Base-by-base conservation (phyloP, 202 grass and related monocot genomes). In the Panicum hallii region DNA sequence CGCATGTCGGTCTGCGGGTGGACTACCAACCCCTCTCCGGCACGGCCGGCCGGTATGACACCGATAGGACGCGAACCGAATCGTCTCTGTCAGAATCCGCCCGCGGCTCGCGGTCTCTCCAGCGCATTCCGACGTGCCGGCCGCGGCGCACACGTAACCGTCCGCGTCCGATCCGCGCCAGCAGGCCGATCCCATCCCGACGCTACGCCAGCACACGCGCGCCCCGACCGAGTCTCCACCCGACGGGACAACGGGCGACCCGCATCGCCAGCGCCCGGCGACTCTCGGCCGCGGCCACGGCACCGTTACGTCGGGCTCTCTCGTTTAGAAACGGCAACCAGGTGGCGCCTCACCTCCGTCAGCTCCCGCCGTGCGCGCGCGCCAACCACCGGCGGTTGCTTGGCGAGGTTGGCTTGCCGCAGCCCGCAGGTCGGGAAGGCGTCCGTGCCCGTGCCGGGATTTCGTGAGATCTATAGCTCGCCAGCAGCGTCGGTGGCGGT, bases 101-200 rank as follows among this genome's bases (percentile, higher is more conserved):
- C 77, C 34, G 77, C 63, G 16, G 77, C 77, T 71, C 87, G 72
- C 78, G 78, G 64, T 86, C 78, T 82, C 71, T 89, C 83, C 83
- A 89, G 78, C 83, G 76, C 65, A 86, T 72, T 47, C 88, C 72
- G 55, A 89, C 88, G 78, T 82, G 83, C 63, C 79, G 86, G 10
- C 32, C 66, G 44, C 67, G 67, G 30, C 75, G 6, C 75, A 8
- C 64, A n/a, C 34, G 78, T 55, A 80, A 26, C 47, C 72, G 6
- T 56, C 67, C 47, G 71, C 81, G 81, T 83, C 77, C 19, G 63
- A 7, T 80, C 78, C 78, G 20, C 78, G 64, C 78, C 5, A 56
- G 63, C 78, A 67, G 34, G 5, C 57, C 14, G 22, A 79, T 79
- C 77, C 16, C 13, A 5, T 44, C 10, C 41, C 57, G 57, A 61